Conservation (phyloP, 805 yeast species). For the Candida quercuum region DNA sequence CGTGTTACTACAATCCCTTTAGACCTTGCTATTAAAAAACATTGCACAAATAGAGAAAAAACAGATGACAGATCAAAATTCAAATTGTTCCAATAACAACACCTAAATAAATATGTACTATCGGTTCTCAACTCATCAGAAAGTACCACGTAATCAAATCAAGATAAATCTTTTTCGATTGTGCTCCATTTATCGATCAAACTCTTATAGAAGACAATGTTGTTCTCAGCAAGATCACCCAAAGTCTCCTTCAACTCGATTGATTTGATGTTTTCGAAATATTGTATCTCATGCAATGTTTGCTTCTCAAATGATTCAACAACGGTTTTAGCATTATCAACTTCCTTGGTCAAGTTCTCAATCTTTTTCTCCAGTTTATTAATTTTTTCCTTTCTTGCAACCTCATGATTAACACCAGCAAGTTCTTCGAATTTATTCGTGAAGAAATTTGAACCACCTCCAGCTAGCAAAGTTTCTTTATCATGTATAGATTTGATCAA, state of each 20-base stretch:
- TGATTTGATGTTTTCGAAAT: slow-evolving; percentile 78
- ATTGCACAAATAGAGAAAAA: not conserved
- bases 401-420: slow-evolving; percentile 58
- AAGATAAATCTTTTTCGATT: slow-evolving; percentile 35
- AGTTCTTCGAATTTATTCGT: slow-evolving; percentile 56
- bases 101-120: not conserved
- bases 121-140: not conserved
- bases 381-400: slow-evolving; percentile 46
- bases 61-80: not conserved
- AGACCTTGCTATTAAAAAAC: slow-evolving; percentile 7
- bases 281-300: slow-evolving; percentile 47
- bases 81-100: not conserved
- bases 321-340: slow-evolving; percentile 42
- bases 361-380: slow-evolving; percentile 45
- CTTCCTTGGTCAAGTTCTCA: slow-evolving; percentile 43
- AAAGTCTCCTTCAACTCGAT: slow-evolving; percentile 70
- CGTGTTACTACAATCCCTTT: slow-evolving; percentile 5
- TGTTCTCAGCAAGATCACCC: slow-evolving; percentile 66
- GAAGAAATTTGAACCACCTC: slow-evolving; percentile 48
- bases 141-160: slow-evolving; percentile 5
- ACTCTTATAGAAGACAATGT: slow-evolving; percentile 65
- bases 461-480: slow-evolving; percentile 45
- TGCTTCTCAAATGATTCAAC: slow-evolving; percentile 53
- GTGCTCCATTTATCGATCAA: slow-evolving; percentile 68
- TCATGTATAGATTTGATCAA: slow-evolving; percentile 67